These are phyloP conservation scores for Sclerotinia subarctica DNA, from an alignment of 2,329 filamentous ascomycete genomes.

Conservation along the genomic window DNA sequence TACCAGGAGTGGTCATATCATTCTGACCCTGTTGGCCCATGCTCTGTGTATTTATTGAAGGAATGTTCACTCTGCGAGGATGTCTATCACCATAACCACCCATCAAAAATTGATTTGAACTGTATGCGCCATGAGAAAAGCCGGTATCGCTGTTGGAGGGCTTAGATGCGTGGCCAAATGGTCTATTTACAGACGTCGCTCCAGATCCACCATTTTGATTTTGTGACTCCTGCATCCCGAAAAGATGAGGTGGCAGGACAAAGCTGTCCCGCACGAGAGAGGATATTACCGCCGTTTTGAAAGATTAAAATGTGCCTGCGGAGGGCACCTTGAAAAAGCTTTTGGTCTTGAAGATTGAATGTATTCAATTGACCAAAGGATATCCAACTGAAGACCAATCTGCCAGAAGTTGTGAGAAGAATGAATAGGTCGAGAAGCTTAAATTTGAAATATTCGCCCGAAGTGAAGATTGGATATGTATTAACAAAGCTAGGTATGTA, in stretches of 20 bases:
- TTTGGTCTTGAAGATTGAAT: slow-evolving; percentile 31
- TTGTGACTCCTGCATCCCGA: slow-evolving; percentile 89
- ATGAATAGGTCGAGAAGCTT: slow-evolving; percentile 2
- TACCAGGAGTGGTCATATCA: slow-evolving; percentile 83
- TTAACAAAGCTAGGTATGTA: slow-evolving; percentile 21
- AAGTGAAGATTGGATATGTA: slow-evolving; percentile 15
- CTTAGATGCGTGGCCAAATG: slow-evolving; percentile 71
- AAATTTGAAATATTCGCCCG: slow-evolving; percentile 9
- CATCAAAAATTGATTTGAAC: slow-evolving; percentile 69
- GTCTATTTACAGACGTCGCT: slow-evolving; percentile 56
- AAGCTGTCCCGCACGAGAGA: slow-evolving; percentile 76
- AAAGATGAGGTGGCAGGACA: slow-evolving; percentile 77
- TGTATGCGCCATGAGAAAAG: slow-evolving; percentile 90
- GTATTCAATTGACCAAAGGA: slow-evolving; percentile 12
- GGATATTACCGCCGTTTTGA: slow-evolving; percentile 81
- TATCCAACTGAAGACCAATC: slow-evolving; percentile 24
- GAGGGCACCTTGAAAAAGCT: slow-evolving; percentile 38
- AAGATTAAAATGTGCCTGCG: slow-evolving; percentile 48
- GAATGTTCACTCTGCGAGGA: slow-evolving; percentile 79
- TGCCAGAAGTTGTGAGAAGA: slow-evolving; percentile 15
- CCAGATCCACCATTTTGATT: slow-evolving; percentile 54
- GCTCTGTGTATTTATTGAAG: slow-evolving; percentile 84
- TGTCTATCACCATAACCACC: slow-evolving; percentile 84
- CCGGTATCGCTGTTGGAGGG: slow-evolving; percentile 80
- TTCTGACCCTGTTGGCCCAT: slow-evolving; percentile 53